phyloP scores from a whole-genome alignment of 345 rosid species.

The Brassica carinata region DNA sequence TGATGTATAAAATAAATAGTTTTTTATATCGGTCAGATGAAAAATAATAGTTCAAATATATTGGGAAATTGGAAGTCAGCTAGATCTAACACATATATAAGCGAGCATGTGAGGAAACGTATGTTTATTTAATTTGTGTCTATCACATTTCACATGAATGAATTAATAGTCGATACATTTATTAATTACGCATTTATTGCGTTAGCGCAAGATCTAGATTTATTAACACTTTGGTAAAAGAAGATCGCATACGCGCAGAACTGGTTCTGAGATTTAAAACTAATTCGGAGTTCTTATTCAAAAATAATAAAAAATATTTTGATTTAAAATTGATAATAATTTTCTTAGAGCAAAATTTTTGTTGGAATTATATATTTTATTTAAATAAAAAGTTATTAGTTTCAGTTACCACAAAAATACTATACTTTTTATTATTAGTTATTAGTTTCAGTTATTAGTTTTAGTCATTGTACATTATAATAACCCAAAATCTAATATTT shows the following conservation, averaged over 20 bases:
- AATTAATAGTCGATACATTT: slow-evolving; percentile 29
- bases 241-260: slow-evolving; percentile 17
- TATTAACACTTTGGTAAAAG: slow-evolving; percentile 15
- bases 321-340: too few relatives aligned
- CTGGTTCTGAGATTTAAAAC: too few relatives aligned
- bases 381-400: too few relatives aligned
- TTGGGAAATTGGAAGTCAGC: background rate
- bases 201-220: slow-evolving; percentile 18
- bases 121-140: slow-evolving; percentile 3
- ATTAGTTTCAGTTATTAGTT: too few relatives aligned
- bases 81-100: slow-evolving; percentile 5
- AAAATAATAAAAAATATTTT: too few relatives aligned
- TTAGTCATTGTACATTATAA: too few relatives aligned
- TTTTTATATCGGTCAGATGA: background rate
- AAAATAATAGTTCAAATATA: background rate
- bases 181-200: slow-evolving; percentile 19
- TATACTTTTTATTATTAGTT: too few relatives aligned
- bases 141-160: slow-evolving; percentile 29
- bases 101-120: slow-evolving; percentile 12
- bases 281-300: too few relatives aligned
- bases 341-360: too few relatives aligned
- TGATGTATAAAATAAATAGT: background rate
- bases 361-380: too few relatives aligned
- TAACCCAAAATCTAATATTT: too few relatives aligned
- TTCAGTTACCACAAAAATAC: too few relatives aligned